Conservation (phyloP, 371 early-diverging fungal genomes). For the Mucor circinelloides region DNA sequence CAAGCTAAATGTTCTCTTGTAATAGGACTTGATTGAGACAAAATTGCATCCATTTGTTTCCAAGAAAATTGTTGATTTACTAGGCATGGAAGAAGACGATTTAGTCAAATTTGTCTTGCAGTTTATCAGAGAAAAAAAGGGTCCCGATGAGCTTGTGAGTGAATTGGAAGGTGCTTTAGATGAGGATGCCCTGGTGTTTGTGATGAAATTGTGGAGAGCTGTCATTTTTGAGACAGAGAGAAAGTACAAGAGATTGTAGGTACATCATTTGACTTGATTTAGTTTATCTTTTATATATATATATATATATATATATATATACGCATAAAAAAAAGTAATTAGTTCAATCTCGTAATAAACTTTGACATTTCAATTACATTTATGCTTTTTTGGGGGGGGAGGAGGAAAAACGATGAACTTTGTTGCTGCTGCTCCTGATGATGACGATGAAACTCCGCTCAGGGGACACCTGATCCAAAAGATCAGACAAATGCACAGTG, state of each 20-base stretch:
- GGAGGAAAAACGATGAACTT: too few species aligned
- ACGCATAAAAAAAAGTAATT: background rate
- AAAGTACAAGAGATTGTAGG: conserved; percentile 33
- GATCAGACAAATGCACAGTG: too few species aligned
- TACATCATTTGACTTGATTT: too few species aligned
- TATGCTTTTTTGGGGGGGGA: too few species aligned
- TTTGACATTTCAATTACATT: background rate
- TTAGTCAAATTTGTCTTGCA: conserved; percentile 72
- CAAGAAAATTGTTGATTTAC: conserved; percentile 77
- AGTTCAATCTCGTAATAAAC: background rate
- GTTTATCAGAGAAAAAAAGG: conserved; percentile 55
- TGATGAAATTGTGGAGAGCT: conserved; percentile 84
- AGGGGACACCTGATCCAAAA: too few species aligned
- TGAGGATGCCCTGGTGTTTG: conserved; percentile 81
- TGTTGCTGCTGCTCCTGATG: too few species aligned
- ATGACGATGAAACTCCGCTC: too few species aligned
- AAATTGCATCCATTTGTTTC: conserved; percentile 77
- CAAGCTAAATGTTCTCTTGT: too few species aligned
- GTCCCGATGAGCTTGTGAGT: conserved; percentile 59
- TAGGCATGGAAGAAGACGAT: conserved; percentile 76
- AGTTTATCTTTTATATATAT: background rate
- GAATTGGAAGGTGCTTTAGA: conserved; percentile 79
- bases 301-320: background rate
- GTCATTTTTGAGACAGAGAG: conserved; percentile 86
- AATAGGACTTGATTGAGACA: conserved; percentile 52